Percentiles rank a stretch among this genome's conserved stretches.
These are phyloP conservation scores for Axilococcus clingmanii DNA, from an alignment of 139 green algal genomes.

Conservation along the genomic window DNA sequence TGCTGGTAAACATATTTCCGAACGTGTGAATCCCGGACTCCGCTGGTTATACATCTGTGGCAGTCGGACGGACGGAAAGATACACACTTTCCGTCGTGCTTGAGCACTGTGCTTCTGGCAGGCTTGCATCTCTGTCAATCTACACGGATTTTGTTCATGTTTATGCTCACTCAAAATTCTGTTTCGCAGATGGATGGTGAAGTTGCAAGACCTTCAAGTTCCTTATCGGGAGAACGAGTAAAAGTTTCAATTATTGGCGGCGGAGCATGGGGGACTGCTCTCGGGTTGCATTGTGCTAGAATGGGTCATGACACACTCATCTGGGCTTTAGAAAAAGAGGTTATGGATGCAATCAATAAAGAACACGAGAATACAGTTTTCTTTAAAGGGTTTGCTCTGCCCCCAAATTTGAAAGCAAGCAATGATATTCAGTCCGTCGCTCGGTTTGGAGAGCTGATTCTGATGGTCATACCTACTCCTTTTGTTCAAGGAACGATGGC, in stretches of 20 bases:
- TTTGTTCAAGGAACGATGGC: constrained; percentile 53
- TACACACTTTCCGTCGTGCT: too few relatives aligned
- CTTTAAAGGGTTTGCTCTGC: constrained; percentile 45
- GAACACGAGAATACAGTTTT: constrained; percentile 50
- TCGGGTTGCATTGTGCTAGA: constrained; percentile 49
- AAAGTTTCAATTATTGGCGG: constrained; percentile 55
- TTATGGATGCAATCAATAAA: constrained; percentile 54
- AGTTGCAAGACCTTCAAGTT: neutral
- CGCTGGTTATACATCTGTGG: too few relatives aligned
- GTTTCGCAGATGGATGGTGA: neutral
- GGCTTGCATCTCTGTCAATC: too few relatives aligned
- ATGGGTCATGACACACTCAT: constrained; percentile 57
- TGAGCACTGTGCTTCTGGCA: too few relatives aligned
- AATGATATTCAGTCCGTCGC: constrained; percentile 33
- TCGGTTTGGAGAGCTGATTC: constrained; percentile 43
- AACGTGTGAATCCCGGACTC: too few relatives aligned
- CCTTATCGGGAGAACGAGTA: too few relatives aligned
- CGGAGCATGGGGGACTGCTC: constrained; percentile 70
- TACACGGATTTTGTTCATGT: too few relatives aligned
- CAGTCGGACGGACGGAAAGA: too few relatives aligned
- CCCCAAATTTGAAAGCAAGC: constrained; percentile 36
- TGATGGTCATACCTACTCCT: constrained; percentile 73
- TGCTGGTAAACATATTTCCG: too few relatives aligned
- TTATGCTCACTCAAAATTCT: neutral
- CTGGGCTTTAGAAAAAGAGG: constrained; percentile 55